These are phyloP conservation scores for Scutellaria minor DNA, from an alignment of 257 asterid genomes.

Conservation along the genomic window DNA sequence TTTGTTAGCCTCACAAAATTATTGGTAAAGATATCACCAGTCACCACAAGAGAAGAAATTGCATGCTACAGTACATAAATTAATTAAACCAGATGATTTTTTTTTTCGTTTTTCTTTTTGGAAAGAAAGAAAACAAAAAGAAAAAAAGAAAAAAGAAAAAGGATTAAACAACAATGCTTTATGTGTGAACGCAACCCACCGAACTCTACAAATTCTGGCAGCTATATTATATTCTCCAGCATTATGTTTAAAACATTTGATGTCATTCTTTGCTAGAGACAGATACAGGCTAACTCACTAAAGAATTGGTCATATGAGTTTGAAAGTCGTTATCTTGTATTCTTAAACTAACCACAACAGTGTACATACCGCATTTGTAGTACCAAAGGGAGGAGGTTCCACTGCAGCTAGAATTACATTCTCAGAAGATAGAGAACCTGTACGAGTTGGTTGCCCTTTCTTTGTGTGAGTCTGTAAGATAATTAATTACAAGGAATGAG, in stretches of 20 bases:
- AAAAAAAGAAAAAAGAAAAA: background rate
- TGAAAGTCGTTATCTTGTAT: constrained; percentile 5
- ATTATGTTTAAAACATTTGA: constrained; percentile 12
- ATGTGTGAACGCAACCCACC: constrained; percentile 15
- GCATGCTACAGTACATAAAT: background rate
- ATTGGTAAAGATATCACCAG: constrained; percentile 4
- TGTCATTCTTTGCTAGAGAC: constrained; percentile 13
- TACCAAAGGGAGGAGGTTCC: constrained; percentile 84
- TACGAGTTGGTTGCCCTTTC: constrained; percentile 52
- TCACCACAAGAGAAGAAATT: background rate
- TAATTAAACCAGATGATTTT: background rate
- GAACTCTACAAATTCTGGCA: constrained; percentile 28
- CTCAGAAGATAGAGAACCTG: constrained; percentile 45
- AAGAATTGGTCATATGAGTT: constrained; percentile 1
- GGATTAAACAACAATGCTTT: background rate
- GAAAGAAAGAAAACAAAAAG: background rate
- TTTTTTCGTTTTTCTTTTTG: background rate
- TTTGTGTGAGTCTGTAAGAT: constrained; percentile 79
- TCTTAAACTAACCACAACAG: constrained; percentile 18
- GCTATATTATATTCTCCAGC: background rate
- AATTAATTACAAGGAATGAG: constrained; percentile 35
- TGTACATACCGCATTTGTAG: constrained; percentile 70
- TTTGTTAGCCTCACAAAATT: background rate
- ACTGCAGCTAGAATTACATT: constrained; percentile 56
- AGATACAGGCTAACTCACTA: background rate